Evolutionary conservation across 106 monocot genomes (phyloP), one percentile per base, ranked within the genome.

Genomic region (Hemerocallis citrina): DNA sequence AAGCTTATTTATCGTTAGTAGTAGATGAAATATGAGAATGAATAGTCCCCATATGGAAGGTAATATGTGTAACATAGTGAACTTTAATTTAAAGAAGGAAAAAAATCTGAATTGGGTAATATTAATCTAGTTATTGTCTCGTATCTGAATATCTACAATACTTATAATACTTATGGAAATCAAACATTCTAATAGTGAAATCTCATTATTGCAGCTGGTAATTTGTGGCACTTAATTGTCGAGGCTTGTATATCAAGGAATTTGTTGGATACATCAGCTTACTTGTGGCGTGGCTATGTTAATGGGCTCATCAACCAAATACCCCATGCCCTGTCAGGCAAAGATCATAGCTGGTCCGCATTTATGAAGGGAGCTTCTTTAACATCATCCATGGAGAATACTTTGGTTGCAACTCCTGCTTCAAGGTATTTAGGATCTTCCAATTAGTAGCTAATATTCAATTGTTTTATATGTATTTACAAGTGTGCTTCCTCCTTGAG

Each of bases 151-250:
- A n/a, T n/a, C n/a, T n/a, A n/a, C n/a, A n/a, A n/a, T n/a, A n/a
- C n/a, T n/a, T n/a, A n/a, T n/a, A n/a, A 38, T 6, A 11, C 37
- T 6, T 5, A n/a, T 63, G 17, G 28, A 1, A 34, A 40, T 17
- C 14, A 37, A 38, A 22, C 70, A 32, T 63, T 8, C 30, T 61
- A 39, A 65, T 42, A 10, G 56, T 13, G 5, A 43, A 31, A 30
- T 61, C 6, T 52, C 42, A 40, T n/a, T n/a, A n/a, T 70, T 76
- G 51, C 85, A 98, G 98, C 72, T 82, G 98, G 98, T 38, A 92
- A 98, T 75, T 67, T 98, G 92, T 56, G 85, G 23, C 98, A 98
- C 77, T 72, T 98, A 70, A 92, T 98, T 78, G 85, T 98, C 57
- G 98, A 98, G 77, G 80, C 92, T 37, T 98, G 98, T 71, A 98